Base-by-base conservation (phyloP, 2,329 filamentous ascomycete genomes). In the Colletotrichum gigasporum region DNA sequence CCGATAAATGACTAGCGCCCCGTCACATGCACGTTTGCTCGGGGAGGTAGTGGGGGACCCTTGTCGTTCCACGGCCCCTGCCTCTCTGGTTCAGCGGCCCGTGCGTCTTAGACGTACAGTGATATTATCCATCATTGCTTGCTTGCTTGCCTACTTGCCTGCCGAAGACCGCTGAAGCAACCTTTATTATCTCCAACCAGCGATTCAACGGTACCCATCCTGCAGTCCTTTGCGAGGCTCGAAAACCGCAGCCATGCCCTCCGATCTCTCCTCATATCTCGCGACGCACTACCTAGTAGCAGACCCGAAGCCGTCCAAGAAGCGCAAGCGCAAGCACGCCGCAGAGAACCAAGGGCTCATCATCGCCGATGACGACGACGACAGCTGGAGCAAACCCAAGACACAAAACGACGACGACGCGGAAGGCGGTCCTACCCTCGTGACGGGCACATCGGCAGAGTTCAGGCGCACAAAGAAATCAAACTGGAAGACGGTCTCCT, bases 241-340 rank as follows among this genome's bases (percentile, higher is more conserved):
- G 16, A 4, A 0, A 6, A 14, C 12, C 11, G 30, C 42, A 14
- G 69, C 26, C 22, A 88, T 87, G 85, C 79, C 85, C 42, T 81
- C 82, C 65, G 84, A 88, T 69, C 85, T 97, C 69, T 90, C 93
- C 63, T 89, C 90, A 73, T 99, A 98, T 74, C 87, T 99, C 34
- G 94, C 95, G 35, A 91, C 93, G 67, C 96, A 94, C 77, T 99
- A 99, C 76, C 89, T 99, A 51, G 81, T 85, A 58, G 81, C 85
- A 39, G 84, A 88, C 66, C 77, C 82, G 5, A 87, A 86, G 67
- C 83, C 85, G 16, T 39, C 51, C 44, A 90, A 90, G 73, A 90
- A 90, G 74, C 83, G 86, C 66, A 91, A 90, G 78, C 84, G 86
- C 71, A 90, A 89, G 75, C 77, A 83, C 61, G 72, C 76, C 53